Conservation (phyloP, 1,284 basidiomycete genomes). For the Rhizopogon hawkerae region DNA sequence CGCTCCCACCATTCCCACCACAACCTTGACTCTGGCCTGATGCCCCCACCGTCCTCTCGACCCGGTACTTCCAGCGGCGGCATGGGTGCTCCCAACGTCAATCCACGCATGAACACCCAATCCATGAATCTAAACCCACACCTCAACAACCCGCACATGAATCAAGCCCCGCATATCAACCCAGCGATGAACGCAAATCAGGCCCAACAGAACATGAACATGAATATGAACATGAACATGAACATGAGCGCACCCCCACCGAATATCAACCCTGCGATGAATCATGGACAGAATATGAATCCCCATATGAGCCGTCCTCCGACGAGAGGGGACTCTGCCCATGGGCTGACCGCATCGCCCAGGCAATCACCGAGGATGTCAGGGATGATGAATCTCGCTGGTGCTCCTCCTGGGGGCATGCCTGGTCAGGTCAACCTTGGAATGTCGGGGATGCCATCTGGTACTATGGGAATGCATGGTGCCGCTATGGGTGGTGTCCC, state of each 20-base stretch:
- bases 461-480: constrained; percentile 4
- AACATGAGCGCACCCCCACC: neutral
- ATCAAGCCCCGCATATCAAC: constrained; percentile 8
- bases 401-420: constrained; percentile 13
- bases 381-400: constrained; percentile 13
- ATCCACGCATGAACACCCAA: constrained; percentile 18
- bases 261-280: constrained; percentile 16
- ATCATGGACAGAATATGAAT: constrained; percentile 15
- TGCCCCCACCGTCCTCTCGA: constrained; percentile 21
- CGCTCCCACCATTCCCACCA: constrained; percentile 24
- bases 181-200: constrained; percentile 14
- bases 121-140: constrained; percentile 19
- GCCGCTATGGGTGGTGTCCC: constrained; percentile 7
- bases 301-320: constrained; percentile 21
- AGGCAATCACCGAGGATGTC: constrained; percentile 23
- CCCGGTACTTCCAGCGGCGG: constrained; percentile 20
- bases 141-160: constrained; percentile 17
- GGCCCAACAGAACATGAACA: constrained; percentile 10
- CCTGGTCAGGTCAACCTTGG: constrained; percentile 2
- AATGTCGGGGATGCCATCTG: constrained; percentile 2
- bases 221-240: constrained; percentile 11
- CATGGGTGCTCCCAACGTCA: constrained; percentile 10
- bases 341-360: constrained; percentile 17
- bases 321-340: constrained; percentile 23
- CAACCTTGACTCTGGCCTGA: constrained; percentile 17